Conservation (phyloP, 2,329 filamentous ascomycete genomes). For the Cercospora beticola region DNA sequence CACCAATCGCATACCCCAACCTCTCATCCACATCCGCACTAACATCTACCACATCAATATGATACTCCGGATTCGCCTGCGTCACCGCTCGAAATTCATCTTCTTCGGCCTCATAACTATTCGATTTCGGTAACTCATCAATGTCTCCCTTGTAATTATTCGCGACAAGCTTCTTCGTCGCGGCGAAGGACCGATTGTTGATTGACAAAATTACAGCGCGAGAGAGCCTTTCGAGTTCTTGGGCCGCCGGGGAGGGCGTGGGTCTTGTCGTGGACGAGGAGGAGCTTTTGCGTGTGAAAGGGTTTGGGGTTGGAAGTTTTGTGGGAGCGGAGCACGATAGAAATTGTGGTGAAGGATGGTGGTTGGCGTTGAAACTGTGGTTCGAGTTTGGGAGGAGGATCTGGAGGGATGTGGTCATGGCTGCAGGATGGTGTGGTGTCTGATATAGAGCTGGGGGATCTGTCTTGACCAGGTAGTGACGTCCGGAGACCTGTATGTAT, state of each 20-base stretch:
- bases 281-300: neutral
- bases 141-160: conserved; percentile 15
- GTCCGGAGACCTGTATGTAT: neutral
- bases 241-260: no score
- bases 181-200: conserved; percentile 15
- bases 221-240: conserved; percentile 12
- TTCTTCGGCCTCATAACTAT: conserved; percentile 10
- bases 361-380: neutral
- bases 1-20: conserved; percentile 16
- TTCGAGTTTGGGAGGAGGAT: neutral
- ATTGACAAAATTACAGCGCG: conserved; percentile 16
- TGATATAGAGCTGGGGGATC: neutral
- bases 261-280: no score
- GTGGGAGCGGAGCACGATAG: neutral
- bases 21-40: conserved; percentile 17
- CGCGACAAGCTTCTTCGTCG: conserved; percentile 12
- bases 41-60: conserved; percentile 17
- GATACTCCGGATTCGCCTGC: conserved; percentile 14
- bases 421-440: neutral
- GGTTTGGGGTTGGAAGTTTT: neutral
- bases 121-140: conserved; percentile 12
- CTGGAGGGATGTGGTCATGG: neutral
- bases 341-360: neutral
- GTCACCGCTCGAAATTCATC: conserved; percentile 6
- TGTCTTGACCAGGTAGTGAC: neutral